Percentiles rank a stretch among this genome's conserved stretches.
Evolutionary conservation across 2,329 filamentous ascomycete genomes (phyloP).

Genomic region (Metarhizium humberi): DNA sequence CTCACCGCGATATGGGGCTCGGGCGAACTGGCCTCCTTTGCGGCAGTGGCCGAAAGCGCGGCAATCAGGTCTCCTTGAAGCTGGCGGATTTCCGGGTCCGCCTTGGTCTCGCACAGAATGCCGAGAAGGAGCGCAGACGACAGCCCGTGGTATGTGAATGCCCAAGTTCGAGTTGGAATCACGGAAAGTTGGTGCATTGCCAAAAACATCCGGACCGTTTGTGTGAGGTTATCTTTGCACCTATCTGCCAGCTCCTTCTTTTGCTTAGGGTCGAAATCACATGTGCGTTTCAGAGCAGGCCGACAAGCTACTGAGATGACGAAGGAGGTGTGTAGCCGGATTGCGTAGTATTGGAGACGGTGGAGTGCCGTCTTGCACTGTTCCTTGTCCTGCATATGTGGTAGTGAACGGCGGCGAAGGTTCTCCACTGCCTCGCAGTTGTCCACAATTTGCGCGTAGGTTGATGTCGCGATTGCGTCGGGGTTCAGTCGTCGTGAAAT

Average conservation of each 20-base stretch:
- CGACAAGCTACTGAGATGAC: conserved; percentile 57
- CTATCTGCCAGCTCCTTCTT: conserved; percentile 45
- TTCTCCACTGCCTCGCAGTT: conserved; percentile 46
- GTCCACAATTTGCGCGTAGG: conserved; percentile 46
- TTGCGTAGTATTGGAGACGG: conserved; percentile 53
- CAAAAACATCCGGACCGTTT: conserved; percentile 59
- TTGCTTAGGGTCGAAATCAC: conserved; percentile 39
- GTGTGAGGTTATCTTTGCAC: conserved; percentile 53
- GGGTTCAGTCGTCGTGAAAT: conserved; percentile 50
- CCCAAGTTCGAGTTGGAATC: conserved; percentile 58
- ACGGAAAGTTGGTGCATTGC: conserved; percentile 60
- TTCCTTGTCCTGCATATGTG: conserved; percentile 49
- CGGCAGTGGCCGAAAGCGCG: conserved; percentile 53
- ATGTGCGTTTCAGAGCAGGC: conserved; percentile 48
- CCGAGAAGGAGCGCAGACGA: conserved; percentile 56
- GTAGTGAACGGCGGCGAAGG: conserved; percentile 37
- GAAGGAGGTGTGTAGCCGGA: conserved; percentile 56
- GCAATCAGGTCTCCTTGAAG: conserved; percentile 56
- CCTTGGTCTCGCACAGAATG: conserved; percentile 53
- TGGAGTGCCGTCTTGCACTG: conserved; percentile 55
- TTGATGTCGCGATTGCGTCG: conserved; percentile 38
- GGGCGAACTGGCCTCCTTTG: conserved; percentile 49
- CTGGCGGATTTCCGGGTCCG: conserved; percentile 52
- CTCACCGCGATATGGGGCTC: conserved; percentile 43
- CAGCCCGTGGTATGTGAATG: conserved; percentile 58